phyloP scores from a whole-genome alignment of 148 eudicot species.

The Rhododendron molle region DNA sequence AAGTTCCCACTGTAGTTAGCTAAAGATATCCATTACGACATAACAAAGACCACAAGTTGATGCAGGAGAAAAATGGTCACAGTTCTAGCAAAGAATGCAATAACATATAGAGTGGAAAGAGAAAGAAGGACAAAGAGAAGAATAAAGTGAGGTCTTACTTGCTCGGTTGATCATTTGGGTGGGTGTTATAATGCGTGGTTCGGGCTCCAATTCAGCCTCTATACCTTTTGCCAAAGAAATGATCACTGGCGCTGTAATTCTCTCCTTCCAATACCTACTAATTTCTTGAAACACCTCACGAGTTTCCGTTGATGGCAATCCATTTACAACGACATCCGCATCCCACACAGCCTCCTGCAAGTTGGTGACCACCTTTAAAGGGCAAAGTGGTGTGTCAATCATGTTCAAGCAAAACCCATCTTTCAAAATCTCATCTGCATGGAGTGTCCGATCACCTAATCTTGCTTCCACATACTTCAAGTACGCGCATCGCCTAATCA shows the following conservation, averaged over 20 bases:
- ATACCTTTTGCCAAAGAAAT: slow-evolving; percentile 84
- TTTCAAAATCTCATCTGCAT: slow-evolving; percentile 84
- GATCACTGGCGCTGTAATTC: slow-evolving; percentile 52
- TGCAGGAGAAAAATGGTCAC: background rate
- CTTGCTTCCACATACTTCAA: slow-evolving; percentile 86
- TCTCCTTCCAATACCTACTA: slow-evolving; percentile 80
- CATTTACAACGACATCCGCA: slow-evolving; percentile 79
- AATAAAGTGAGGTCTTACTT: slow-evolving; percentile 38
- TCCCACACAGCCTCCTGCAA: slow-evolving; percentile 97
- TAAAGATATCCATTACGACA: background rate
- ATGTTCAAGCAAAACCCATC: slow-evolving; percentile 92
- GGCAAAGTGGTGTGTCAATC: slow-evolving; percentile 92
- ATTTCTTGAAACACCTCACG: slow-evolving; percentile 75
- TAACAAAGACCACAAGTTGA: background rate
- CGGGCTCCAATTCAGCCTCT: slow-evolving; percentile 76
- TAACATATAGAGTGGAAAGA: background rate
- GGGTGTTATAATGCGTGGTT: slow-evolving; percentile 75
- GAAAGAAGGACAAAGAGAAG: background rate
- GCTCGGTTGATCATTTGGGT: slow-evolving; percentile 81
- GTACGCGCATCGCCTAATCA: slow-evolving; percentile 78
- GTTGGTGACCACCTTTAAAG: slow-evolving; percentile 79
- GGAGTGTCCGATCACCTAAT: slow-evolving; percentile 65
- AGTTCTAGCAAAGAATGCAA: background rate
- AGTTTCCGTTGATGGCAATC: slow-evolving; percentile 88
- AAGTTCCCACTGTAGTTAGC: background rate